phyloP scores from a whole-genome alignment of 768 basidiomycete genomes.

The Amanita fuliginea region DNA sequence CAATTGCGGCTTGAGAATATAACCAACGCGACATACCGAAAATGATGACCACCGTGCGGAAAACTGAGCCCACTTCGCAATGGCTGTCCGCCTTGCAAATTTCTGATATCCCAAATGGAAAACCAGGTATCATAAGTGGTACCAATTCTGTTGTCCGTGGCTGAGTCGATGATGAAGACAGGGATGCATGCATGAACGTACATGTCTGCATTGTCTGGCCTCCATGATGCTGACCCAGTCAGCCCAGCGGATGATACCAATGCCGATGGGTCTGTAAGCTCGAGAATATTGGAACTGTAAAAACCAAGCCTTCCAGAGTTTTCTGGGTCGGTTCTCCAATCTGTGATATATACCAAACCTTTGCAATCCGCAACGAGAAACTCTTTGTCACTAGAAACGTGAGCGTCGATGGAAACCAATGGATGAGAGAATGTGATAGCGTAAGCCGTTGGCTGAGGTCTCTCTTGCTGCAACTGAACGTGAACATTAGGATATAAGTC shows the following conservation, averaged over 20 bases:
- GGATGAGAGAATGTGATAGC: conserved; percentile 65
- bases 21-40: conserved; percentile 38
- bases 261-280: conserved; percentile 62
- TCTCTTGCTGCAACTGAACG: conserved; percentile 16
- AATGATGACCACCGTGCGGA: conserved; percentile 53
- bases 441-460: conserved; percentile 65
- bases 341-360: conserved; percentile 67
- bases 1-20: not conserved
- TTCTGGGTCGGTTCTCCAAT: conserved; percentile 70
- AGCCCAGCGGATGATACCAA: conserved; percentile 38
- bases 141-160: conserved; percentile 41
- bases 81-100: conserved; percentile 66
- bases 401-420: conserved; percentile 57
- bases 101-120: conserved; percentile 67
- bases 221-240: conserved; percentile 61
- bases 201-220: conserved; percentile 61
- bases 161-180: not conserved
- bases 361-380: conserved; percentile 68
- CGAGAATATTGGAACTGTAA: conserved; percentile 54
- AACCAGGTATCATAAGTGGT: conserved; percentile 65
- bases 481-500: conserved; percentile 55
- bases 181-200: conserved; percentile 20
- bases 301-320: conserved; percentile 39
- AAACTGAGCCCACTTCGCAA: conserved; percentile 49
- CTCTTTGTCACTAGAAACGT: conserved; percentile 66